Base-by-base conservation (phyloP, 208 protist genomes). In the Borovskyia barvae region DNA sequence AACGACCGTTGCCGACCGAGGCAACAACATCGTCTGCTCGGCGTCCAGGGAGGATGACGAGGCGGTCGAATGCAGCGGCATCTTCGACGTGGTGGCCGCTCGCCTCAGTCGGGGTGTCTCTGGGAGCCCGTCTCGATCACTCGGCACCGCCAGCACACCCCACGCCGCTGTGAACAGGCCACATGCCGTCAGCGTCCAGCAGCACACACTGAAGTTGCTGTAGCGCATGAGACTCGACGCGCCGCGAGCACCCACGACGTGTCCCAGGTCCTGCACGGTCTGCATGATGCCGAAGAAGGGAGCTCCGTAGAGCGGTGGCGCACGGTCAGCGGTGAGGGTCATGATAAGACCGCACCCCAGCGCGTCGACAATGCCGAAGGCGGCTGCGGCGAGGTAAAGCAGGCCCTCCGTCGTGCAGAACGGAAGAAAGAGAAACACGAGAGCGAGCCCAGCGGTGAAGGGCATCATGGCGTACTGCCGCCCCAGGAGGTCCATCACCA, bases 201-300 rank as follows among this genome's bases (percentile, higher is more conserved):
- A 89, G 22, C 64, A 72, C 0, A 62, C 49, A 1, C 42, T 36
- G 53, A 92, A 81, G 36, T 68, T 61, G 14, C 73, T 35, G 20
- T 52, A 52, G 3, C 45, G 49, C 35, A 92, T 68, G 4, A 84
- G 51, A 32, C 69, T 43, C 0, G 78, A 71, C 33, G 80, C 70
- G 24, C 72, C 66, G 14, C 68, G 53, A 6, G 76, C 70, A 32
- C 77, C 77, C 0, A 87, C 39, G 4, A 93, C 72, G 51, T 95
- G 85, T 15, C 84, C 85, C 20, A 86, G 42, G 57, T 95, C 86
- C 47, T 90, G 72, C 40, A 95, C 53, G 9, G 74, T 93, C 11
- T 82, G 80, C 76, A 95, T 88, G 47, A 95, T 82, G 36, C 84
- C 89, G 60, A 93, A 92, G 57, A 93, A 95, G 7, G 54, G 74